phyloP scores from a whole-genome alignment of 805 yeast genomes.

The Groenewaldozyma salmanticensis region DNA sequence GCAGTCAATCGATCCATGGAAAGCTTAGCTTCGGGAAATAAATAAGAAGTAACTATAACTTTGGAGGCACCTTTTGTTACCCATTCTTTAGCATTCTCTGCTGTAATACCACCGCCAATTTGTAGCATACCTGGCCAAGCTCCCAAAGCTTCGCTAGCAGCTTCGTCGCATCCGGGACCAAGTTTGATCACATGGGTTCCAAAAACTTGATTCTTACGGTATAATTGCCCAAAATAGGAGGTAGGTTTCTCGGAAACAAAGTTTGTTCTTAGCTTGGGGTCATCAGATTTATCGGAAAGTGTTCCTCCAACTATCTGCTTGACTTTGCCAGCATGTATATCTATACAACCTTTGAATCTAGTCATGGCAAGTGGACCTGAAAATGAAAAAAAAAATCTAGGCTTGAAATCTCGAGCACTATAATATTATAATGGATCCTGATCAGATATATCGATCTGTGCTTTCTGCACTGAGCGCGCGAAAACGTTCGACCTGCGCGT shows the following conservation, averaged over 20 bases:
- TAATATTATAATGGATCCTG: no score
- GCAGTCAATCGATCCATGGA: conserved; percentile 40
- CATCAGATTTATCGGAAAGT: conserved; percentile 36
- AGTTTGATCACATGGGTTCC: conserved; percentile 94
- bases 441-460: no score
- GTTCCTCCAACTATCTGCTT: conserved; percentile 97
- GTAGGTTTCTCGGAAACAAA: conserved; percentile 71
- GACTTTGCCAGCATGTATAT: conserved; percentile 88
- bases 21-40: conserved; percentile 59
- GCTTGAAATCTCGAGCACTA: no score
- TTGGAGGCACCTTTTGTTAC: conserved; percentile 69
- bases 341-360: conserved; percentile 86
- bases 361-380: conserved; percentile 46
- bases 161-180: conserved; percentile 73
- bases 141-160: conserved; percentile 65
- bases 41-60: conserved; percentile 86
- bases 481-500: no score
- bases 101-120: conserved; percentile 88
- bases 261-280: conserved; percentile 49
- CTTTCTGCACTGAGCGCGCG: no score
- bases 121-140: conserved; percentile 72
- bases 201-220: conserved; percentile 42
- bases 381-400: not conserved
- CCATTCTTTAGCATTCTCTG: conserved; percentile 69
- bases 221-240: conserved; percentile 63